Percentiles rank a stretch among this genome's conserved stretches.
Evolutionary conservation across 495 filamentous ascomycete genomes (phyloP).

Genomic region (Opeltia flavorubescens): DNA sequence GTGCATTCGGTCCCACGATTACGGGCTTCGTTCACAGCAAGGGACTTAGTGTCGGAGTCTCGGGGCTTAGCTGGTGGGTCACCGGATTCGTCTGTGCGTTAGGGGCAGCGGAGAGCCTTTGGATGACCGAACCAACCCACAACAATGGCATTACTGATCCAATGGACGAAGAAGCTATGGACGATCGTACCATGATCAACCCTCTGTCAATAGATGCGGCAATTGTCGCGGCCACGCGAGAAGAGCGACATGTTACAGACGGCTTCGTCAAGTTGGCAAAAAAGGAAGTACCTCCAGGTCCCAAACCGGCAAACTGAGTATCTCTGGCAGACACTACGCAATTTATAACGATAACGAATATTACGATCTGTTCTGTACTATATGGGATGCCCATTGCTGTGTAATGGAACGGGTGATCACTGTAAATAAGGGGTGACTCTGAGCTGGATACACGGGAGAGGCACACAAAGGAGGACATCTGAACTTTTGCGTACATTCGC

Average conservation of each 20-base stretch:
- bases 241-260: background rate
- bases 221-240: conserved; percentile 7
- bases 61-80: conserved; percentile 86
- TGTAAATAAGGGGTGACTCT: too few species aligned
- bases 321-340: background rate
- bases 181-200: conserved; percentile 11
- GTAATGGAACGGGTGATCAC: background rate
- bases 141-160: conserved; percentile 2
- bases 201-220: conserved; percentile 15
- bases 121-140: conserved; percentile 31
- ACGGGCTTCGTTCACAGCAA: conserved; percentile 73
- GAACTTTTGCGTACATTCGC: too few species aligned
- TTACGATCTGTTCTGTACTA: background rate
- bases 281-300: background rate
- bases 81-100: conserved; percentile 59
- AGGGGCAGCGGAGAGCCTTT: conserved; percentile 48
- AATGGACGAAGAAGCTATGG: conserved; percentile 5
- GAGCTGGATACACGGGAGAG: too few species aligned
- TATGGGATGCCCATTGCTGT: too few species aligned
- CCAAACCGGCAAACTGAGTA: background rate
- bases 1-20: conserved; percentile 77
- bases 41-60: conserved; percentile 65
- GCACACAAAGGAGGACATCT: too few species aligned
- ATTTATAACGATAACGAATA: background rate
- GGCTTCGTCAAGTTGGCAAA: too few species aligned